Percentiles rank a stretch among this genome's conserved stretches.
Evolutionary conservation across 345 rosid genomes (phyloP).

Genomic region (Salix dunnii): DNA sequence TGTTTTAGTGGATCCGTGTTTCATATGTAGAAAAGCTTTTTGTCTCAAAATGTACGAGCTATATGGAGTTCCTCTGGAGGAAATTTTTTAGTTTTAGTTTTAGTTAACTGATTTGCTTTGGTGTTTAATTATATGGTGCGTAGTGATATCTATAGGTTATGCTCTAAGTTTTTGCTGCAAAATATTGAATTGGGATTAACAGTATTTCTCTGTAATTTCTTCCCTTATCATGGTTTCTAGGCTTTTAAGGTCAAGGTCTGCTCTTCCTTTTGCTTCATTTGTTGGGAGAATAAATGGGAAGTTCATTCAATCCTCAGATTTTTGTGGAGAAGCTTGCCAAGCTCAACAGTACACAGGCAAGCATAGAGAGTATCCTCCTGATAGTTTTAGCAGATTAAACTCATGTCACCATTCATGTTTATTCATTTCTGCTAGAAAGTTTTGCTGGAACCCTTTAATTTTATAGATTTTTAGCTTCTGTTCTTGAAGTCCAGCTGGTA

Average conservation of each 20-base stretch:
- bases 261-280: constrained; percentile 7
- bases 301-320: constrained; percentile 87
- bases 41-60: neutral
- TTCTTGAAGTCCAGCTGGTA: neutral
- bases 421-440: constrained; percentile 1
- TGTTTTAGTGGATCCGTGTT: too few species aligned
- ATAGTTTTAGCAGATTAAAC: constrained; percentile 6
- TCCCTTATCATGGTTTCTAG: constrained; percentile 27
- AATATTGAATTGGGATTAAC: neutral
- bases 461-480: neutral
- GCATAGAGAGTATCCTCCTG: constrained; percentile 98
- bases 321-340: constrained; percentile 85
- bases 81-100: neutral
- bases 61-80: neutral
- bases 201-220: constrained; percentile 2
- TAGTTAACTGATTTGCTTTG: neutral
- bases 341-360: constrained; percentile 87
- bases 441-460: neutral
- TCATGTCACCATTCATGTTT: constrained; percentile 3
- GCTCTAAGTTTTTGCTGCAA: neutral
- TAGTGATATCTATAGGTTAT: neutral
- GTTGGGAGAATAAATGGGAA: constrained; percentile 54
- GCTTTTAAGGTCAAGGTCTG: constrained; percentile 13
- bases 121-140: neutral
- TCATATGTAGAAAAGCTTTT: too few species aligned